Evolutionary conservation across 345 rosid species (phyloP).

Genomic region (Arabidopsis suecica): DNA sequence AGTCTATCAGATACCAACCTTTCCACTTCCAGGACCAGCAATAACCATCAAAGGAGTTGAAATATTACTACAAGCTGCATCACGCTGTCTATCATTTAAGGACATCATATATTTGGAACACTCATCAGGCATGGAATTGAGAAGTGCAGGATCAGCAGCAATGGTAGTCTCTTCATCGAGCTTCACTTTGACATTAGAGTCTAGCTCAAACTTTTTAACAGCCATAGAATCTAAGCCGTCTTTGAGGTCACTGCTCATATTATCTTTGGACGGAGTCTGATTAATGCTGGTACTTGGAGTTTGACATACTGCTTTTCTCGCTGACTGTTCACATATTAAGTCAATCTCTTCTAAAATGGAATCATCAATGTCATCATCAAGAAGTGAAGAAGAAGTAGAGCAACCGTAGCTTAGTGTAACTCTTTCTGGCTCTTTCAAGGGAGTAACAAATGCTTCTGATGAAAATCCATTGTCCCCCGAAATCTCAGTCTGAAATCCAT

Average conservation of each 20-base stretch:
- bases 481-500: conserved; percentile 33
- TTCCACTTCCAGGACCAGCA: conserved; percentile 99
- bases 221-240: conserved; percentile 25
- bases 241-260: conserved; percentile 31
- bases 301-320: conserved; percentile 45
- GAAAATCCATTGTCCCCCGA: conserved; percentile 18
- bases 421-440: conserved; percentile 44
- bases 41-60: conserved; percentile 84
- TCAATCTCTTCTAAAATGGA: conserved; percentile 73
- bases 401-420: conserved; percentile 44
- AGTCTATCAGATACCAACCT: conserved; percentile 54
- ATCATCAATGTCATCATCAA: conserved; percentile 80
- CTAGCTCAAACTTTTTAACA: conserved; percentile 15
- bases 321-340: conserved; percentile 62
- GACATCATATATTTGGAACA: conserved; percentile 66
- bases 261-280: conserved; percentile 38
- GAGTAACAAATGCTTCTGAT: conserved; percentile 53
- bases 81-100: conserved; percentile 83
- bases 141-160: conserved; percentile 39
- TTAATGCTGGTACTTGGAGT: conserved; percentile 36
- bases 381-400: conserved; percentile 54
- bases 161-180: conserved; percentile 32
- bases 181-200: conserved; percentile 30
- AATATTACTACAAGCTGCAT: conserved; percentile 79
- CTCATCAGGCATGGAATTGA: conserved; percentile 61